phyloP scores from a whole-genome alignment of 345 rosid genomes.

The Schrenkiella parvula region DNA sequence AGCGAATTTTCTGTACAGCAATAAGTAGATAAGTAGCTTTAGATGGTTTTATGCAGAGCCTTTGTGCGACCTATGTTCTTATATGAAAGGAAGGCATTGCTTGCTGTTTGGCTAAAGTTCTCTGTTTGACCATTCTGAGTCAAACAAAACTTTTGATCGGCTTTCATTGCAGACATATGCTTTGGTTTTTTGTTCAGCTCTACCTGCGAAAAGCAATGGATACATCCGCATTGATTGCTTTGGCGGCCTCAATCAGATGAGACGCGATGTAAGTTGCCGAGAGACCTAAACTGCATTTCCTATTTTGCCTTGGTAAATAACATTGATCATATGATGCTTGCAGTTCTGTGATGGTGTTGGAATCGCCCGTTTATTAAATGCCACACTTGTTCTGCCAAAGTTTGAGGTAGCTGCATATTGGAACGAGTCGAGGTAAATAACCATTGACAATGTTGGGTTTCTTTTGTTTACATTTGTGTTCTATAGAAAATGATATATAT shows the following conservation, averaged over 20 bases:
- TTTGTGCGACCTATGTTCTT: not conserved
- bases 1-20: not conserved
- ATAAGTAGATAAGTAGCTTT: not conserved
- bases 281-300: not conserved
- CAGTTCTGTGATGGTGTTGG: constrained; percentile 95
- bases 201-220: constrained; percentile 67
- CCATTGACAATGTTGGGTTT: not conserved
- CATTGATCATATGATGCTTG: constrained; percentile 18
- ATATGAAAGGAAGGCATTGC: not conserved
- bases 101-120: constrained; percentile 5
- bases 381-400: constrained; percentile 87
- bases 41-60: not conserved
- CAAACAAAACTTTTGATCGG: constrained; percentile 42
- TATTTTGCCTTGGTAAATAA: not conserved
- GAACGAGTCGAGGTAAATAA: constrained; percentile 87
- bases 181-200: constrained; percentile 97
- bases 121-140: constrained; percentile 6
- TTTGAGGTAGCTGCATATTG: constrained; percentile 96
- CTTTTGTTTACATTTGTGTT: not conserved
- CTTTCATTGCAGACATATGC: constrained; percentile 92
- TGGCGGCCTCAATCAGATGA: constrained; percentile 97
- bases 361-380: constrained; percentile 80
- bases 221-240: constrained; percentile 90
- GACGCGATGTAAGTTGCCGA: constrained; percentile 76
- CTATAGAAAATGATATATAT: not conserved